Conservation (phyloP, 192 early-diverging fungal genomes). For the Borealophlyctis nickersoniae region DNA sequence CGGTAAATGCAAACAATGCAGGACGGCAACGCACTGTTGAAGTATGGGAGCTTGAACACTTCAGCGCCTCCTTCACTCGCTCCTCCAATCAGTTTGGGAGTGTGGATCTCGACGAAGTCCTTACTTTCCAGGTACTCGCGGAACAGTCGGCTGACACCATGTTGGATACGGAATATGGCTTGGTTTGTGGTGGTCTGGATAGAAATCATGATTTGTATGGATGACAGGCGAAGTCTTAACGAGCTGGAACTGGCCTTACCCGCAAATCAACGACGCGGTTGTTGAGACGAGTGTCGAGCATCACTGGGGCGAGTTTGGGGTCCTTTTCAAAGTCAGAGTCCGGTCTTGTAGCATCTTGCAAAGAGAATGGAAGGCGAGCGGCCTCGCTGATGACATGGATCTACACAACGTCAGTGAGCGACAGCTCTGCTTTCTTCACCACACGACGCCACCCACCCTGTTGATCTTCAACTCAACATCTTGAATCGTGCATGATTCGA, state of each 20-base stretch:
- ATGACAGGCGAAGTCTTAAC: constrained; percentile 3
- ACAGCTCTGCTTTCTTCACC: constrained; percentile 1
- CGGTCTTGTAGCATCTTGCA: constrained; percentile 89
- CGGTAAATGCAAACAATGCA: constrained; percentile 7
- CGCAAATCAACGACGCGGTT: constrained; percentile 92
- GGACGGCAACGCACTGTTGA: constrained; percentile 66
- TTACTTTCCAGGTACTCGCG: constrained; percentile 83
- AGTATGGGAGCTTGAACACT: constrained; percentile 97
- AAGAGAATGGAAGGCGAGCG: constrained; percentile 79
- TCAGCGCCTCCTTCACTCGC: constrained; percentile 96
- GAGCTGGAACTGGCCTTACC: constrained; percentile 38
- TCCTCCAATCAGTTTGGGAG: constrained; percentile 92
- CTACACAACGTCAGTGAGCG: constrained; percentile 1
- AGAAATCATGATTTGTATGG: not conserved
- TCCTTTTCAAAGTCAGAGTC: constrained; percentile 69
- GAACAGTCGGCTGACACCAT: constrained; percentile 90
- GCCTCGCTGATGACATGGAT: constrained; percentile 72
- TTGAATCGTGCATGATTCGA: constrained; percentile 90
- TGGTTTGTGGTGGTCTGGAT: constrained; percentile 90
- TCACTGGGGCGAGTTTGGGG: constrained; percentile 51
- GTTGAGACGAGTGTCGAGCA: constrained; percentile 89
- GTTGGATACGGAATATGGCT: constrained; percentile 96
- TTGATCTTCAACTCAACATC: constrained; percentile 85
- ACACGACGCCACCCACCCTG: constrained; percentile 45
- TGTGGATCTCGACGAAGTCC: constrained; percentile 93